phyloP scores from a whole-genome alignment of 1,139 yeast species.

The Magnusiomyces fungicola region DNA sequence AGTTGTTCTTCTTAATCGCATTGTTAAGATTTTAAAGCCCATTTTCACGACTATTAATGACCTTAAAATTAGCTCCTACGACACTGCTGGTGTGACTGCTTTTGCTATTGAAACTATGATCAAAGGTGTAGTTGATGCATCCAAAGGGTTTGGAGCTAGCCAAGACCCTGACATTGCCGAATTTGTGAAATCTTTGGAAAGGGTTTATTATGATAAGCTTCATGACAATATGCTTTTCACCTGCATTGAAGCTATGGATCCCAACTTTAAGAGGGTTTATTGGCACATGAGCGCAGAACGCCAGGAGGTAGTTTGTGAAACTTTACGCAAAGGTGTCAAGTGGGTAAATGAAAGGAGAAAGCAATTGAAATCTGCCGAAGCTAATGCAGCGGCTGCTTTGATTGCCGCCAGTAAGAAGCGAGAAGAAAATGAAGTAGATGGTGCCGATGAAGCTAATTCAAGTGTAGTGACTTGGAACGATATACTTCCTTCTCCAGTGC shows the following conservation, averaged over 20 bases:
- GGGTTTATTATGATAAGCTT: conserved; percentile 7
- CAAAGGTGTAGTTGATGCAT: conserved; percentile 9
- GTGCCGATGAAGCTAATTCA: neutral
- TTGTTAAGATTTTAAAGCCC: conserved; percentile 12
- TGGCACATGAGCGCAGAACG: conserved; percentile 13
- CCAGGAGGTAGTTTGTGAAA: conserved; percentile 8
- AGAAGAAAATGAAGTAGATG: neutral
- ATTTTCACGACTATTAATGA: conserved; percentile 14
- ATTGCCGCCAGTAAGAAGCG: neutral
- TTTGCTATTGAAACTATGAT: conserved; percentile 17
- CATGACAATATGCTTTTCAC: conserved; percentile 10
- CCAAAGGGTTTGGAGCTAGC: neutral
- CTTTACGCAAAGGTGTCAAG: conserved; percentile 7
- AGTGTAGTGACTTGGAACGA: conserved; percentile 5
- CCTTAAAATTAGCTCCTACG: conserved; percentile 14
- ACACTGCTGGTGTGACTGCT: conserved; percentile 16
- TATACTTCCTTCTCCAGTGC: conserved; percentile 5
- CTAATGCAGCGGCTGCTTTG: neutral
- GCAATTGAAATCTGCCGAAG: neutral
- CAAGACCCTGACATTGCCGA: conserved; percentile 5
- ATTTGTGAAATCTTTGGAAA: conserved; percentile 7
- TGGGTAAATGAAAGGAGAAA: conserved; percentile 2
- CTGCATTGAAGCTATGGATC: conserved; percentile 15
- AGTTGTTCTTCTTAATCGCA: neutral
- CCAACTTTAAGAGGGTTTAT: conserved; percentile 15